Conservation (phyloP, 192 early-diverging fungal genomes). For the Coemansia aciculifera region DNA sequence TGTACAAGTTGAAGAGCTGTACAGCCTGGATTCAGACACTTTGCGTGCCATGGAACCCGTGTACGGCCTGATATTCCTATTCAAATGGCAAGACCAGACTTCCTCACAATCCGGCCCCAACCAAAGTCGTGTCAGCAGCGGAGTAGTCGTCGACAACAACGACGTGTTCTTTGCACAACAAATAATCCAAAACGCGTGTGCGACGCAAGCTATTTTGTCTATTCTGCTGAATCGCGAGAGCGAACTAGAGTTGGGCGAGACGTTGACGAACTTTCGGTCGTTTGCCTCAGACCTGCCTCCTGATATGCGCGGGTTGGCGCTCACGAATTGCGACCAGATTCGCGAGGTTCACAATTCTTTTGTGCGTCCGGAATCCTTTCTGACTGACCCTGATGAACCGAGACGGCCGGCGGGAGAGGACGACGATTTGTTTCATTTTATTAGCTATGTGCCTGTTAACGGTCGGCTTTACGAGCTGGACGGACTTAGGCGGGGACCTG, state of each 20-base stretch:
- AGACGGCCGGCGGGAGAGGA: conserved; percentile 56
- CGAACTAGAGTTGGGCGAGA: conserved; percentile 69
- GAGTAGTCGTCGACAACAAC: conserved; percentile 33
- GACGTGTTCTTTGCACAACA: conserved; percentile 75
- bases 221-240: conserved; percentile 64
- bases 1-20: conserved; percentile 79
- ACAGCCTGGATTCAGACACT: conserved; percentile 66
- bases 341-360: conserved; percentile 81
- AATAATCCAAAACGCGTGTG: conserved; percentile 82
- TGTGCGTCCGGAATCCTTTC: conserved; percentile 73
- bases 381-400: conserved; percentile 58
- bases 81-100: conserved; percentile 67
- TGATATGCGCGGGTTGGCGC: conserved; percentile 76
- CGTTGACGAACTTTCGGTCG: conserved; percentile 65
- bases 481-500: conserved; percentile 66
- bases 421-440: conserved; percentile 80
- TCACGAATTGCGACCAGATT: conserved; percentile 76
- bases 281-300: conserved; percentile 72
- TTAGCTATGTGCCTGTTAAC: conserved; percentile 72
- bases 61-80: conserved; percentile 81
- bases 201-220: conserved; percentile 81
- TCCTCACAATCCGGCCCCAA: conserved; percentile 7
- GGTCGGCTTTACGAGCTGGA: conserved; percentile 79
- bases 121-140: conserved; percentile 15
- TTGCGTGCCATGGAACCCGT: conserved; percentile 69